A percentile compares a stretch with the other conserved stretches of the same genome.
Evolutionary conservation across 148 eudicot species (phyloP).

Genomic region (Diospyros kaki): DNA sequence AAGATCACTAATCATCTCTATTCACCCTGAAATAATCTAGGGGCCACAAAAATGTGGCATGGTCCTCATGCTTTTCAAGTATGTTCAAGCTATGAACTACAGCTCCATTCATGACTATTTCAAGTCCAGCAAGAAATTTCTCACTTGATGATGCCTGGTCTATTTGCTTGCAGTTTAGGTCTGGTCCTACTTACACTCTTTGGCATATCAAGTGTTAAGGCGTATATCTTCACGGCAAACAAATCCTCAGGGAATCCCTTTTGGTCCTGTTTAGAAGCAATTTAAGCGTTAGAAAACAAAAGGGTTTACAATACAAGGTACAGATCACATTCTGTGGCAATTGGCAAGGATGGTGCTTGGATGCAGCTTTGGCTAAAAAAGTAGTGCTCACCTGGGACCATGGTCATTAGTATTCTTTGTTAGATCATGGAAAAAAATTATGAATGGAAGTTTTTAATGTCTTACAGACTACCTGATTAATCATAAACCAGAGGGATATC

Average conservation of each 20-base stretch:
- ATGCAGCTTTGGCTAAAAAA: not conserved
- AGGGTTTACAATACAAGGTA: not conserved
- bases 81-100: not conserved
- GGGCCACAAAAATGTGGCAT: not conserved
- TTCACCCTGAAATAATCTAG: not conserved
- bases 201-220: conserved; percentile 61
- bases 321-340: too few relatives aligned
- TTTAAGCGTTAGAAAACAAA: not conserved
- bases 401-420: too few relatives aligned
- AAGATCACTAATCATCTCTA: too few relatives aligned
- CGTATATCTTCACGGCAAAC: conserved; percentile 90
- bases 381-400: too few relatives aligned
- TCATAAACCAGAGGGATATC: too few relatives aligned
- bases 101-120: too few relatives aligned
- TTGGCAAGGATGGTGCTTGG: too few relatives aligned
- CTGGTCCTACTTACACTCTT: conserved; percentile 30
- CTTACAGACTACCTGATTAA: too few relatives aligned
- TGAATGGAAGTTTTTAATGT: too few relatives aligned
- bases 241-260: conserved; percentile 72
- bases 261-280: conserved; percentile 55
- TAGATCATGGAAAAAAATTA: too few relatives aligned
- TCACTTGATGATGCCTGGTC: conserved; percentile 67
- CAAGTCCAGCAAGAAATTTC: not conserved
- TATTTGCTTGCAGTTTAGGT: conserved; percentile 37
- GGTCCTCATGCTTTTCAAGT: not conserved